Evolutionary conservation across 768 basidiomycete species (phyloP).

Genomic region (Lactarius hatsudake): DNA sequence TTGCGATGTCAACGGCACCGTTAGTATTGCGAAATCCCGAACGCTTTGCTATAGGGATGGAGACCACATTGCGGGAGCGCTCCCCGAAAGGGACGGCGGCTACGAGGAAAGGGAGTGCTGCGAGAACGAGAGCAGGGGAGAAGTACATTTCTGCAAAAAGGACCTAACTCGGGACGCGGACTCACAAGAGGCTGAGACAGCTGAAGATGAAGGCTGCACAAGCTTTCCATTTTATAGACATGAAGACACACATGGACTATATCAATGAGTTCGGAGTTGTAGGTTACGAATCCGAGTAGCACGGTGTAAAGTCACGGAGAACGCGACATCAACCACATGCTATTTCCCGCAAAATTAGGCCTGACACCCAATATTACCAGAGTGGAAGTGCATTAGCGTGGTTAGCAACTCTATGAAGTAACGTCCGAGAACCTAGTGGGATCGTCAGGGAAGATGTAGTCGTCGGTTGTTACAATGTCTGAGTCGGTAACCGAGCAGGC

Average conservation of each 20-base stretch:
- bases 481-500: not conserved
- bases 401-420: too few relatives aligned
- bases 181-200: not conserved
- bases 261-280: not conserved
- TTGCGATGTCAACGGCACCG: constrained; percentile 20
- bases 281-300: not conserved
- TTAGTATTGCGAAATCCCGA: constrained; percentile 11
- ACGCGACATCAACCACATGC: not conserved
- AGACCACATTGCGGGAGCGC: not conserved
- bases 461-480: not conserved
- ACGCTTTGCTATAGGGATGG: not conserved
- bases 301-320: not conserved
- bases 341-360: not conserved
- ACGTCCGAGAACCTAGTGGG: not conserved
- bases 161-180: too few relatives aligned
- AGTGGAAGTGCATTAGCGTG: not conserved
- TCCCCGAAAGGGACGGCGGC: not conserved
- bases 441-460: not conserved
- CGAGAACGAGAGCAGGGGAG: not conserved
- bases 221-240: not conserved
- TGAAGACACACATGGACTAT: not conserved
- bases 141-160: constrained; percentile 17
- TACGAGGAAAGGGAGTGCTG: not conserved
- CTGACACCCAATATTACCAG: not conserved
- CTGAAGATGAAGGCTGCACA: not conserved